Evolutionary conservation across 192 early-diverging fungal species (phyloP).

Genomic region (Pilaira anomala): DNA sequence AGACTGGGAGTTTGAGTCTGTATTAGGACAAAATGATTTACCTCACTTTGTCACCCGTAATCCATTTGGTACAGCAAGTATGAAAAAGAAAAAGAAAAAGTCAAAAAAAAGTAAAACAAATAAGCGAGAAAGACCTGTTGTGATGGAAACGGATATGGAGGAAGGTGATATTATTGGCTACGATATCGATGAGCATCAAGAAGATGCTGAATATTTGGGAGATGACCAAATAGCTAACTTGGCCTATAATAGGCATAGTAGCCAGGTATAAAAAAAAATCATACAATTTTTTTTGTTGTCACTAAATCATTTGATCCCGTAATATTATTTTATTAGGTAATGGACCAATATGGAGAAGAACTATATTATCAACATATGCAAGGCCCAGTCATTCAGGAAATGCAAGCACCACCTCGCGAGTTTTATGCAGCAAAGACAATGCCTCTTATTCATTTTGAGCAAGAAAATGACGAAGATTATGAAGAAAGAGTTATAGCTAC

Average conservation of each 20-base stretch:
- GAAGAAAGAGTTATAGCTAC: background rate
- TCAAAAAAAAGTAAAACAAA: slow-evolving; percentile 14
- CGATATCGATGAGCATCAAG: slow-evolving; percentile 1
- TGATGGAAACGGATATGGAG: slow-evolving; percentile 21
- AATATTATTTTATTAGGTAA: slow-evolving; percentile 3
- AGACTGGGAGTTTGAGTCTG: slow-evolving; percentile 19
- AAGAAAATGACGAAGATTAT: background rate
- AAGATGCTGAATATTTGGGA: slow-evolving; percentile 29
- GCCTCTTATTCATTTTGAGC: background rate
- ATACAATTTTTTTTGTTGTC: background rate
- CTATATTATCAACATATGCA: background rate
- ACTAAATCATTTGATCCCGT: background rate
- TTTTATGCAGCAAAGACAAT: slow-evolving; percentile 24
- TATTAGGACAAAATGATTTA: slow-evolving; percentile 15
- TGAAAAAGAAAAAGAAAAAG: slow-evolving; percentile 15
- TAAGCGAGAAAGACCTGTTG: background rate
- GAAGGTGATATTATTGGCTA: slow-evolving; percentile 10
- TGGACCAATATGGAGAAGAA: slow-evolving; percentile 18
- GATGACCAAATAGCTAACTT: slow-evolving; percentile 31
- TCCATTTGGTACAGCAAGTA: slow-evolving; percentile 23
- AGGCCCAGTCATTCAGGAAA: slow-evolving; percentile 15
- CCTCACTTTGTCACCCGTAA: slow-evolving; percentile 26
- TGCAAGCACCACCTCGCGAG: slow-evolving; percentile 10
- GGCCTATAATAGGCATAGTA: slow-evolving; percentile 18
- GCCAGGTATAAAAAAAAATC: slow-evolving; percentile 13